Evolutionary conservation across 1,284 basidiomycete species (phyloP), one percentile per base, ranked within the genome.

Genomic region (Cutaneotrichosporon cyanovorans): DNA sequence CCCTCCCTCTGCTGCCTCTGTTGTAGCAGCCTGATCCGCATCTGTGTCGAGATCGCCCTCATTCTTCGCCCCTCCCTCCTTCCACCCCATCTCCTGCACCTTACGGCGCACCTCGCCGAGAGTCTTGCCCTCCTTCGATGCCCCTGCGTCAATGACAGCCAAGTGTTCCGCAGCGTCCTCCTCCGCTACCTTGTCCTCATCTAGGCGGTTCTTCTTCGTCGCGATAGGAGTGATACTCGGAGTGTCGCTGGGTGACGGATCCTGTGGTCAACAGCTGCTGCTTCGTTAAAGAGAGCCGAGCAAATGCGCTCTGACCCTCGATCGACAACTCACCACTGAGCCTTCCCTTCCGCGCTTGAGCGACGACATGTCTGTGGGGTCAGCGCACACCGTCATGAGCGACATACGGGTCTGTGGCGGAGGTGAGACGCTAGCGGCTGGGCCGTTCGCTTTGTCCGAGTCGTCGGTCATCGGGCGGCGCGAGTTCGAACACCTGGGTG

Each of bases 191-290:
- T 37, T 37, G 18, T 45, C 43, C 35, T 42, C 30, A 37, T 52
- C 63, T 15, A 64, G 41, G n/a, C 67, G 58, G 51, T 71, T 67
- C 62, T 69, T 69, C 59, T 71, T 71, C n/a, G 60, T 45, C 22
- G 58, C 56, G 25, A 63, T 50, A n/a, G 58, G 42, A 2, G 50
- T 32, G 18, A 44, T 31, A 37, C 42, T 51, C 12, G 45, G 40
- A n/a, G 54, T 34, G 18, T 51, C 50, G 41, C 34, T 47, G n/a
- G 54, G 43, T 2, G 37, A 35, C 15, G 55, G 56, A 31, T 63
- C 57, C 60, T 61, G 40, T 21, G 4, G 32, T 45, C 37, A 44
- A 37, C 37, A n/a, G n/a, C n/a, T n/a, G n/a, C n/a, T n/a, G n/a
- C n/a, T n/a, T n/a, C n/a, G n/a, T n/a, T n/a, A 10, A 39, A 28